Conservation (phyloP, 2,329 filamentous ascomycete genomes). For the Cordyceps cicadae region DNA sequence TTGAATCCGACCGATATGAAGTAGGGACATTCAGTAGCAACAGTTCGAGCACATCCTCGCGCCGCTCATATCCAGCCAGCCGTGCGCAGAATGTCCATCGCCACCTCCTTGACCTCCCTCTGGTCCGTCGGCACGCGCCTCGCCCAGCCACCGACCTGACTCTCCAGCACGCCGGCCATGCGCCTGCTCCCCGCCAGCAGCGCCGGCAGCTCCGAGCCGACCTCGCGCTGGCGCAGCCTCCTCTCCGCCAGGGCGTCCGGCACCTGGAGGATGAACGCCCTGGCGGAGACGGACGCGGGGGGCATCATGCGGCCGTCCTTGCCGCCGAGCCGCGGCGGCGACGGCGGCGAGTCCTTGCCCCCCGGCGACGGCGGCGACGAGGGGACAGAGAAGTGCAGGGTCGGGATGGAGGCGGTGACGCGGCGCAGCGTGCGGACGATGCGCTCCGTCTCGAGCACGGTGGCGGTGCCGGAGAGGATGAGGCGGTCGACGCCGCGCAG, state of each 20-base stretch:
- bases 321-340: slow-evolving; percentile 1
- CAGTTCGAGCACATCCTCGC: not conserved
- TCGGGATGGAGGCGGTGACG: slow-evolving; percentile 8
- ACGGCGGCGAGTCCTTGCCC: not conserved
- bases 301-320: slow-evolving; percentile 11
- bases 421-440: slow-evolving; percentile 9
- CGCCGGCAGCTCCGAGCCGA: slow-evolving; percentile 11
- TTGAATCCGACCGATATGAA: not conserved
- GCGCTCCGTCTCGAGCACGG: slow-evolving; percentile 10
- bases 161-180: slow-evolving; percentile 12
- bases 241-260: slow-evolving; percentile 8
- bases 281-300: slow-evolving; percentile 3
- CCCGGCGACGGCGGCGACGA: not conserved
- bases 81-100: slow-evolving; percentile 9
- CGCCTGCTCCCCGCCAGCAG: slow-evolving; percentile 5
- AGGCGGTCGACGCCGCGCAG: slow-evolving; percentile 12
- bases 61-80: slow-evolving; percentile 11
- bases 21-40: not conserved
- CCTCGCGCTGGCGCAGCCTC: slow-evolving; percentile 9
- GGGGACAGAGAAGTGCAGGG: not conserved
- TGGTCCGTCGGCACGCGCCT: slow-evolving; percentile 11
- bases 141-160: slow-evolving; percentile 12
- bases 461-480: slow-evolving; percentile 11
- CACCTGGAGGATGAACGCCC: slow-evolving; percentile 11
- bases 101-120: slow-evolving; percentile 11